A percentile compares a stretch with the other conserved stretches of the same genome.
Evolutionary conservation across 495 filamentous ascomycete genomes (phyloP).

Genomic region (Trypethelium eluteriae): DNA sequence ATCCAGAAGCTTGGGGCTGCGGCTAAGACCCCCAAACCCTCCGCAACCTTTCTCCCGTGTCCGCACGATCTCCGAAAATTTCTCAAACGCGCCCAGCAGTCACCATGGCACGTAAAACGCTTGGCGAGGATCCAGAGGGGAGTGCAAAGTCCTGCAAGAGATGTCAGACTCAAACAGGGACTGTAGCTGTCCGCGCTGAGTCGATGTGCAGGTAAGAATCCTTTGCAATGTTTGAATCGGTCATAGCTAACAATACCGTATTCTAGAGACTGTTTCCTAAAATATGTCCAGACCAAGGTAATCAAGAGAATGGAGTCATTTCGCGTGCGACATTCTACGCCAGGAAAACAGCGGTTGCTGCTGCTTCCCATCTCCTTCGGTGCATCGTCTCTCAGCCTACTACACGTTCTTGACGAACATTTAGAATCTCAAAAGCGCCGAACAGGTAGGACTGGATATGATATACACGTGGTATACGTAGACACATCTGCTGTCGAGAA

Average conservation of each 20-base stretch:
- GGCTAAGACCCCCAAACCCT: neutral
- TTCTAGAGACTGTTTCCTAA: constrained; percentile 64
- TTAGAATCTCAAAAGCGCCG: constrained; percentile 51
- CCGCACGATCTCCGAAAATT: neutral
- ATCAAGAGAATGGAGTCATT: constrained; percentile 70
- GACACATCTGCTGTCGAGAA: constrained; percentile 40
- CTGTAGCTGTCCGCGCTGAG: constrained; percentile 4
- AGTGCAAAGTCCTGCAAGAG: neutral
- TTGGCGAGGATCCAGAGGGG: neutral
- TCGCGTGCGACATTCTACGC: constrained; percentile 35
- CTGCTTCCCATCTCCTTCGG: constrained; percentile 79
- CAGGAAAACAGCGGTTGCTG: constrained; percentile 45
- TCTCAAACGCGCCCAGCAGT: neutral
- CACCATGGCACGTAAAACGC: neutral
- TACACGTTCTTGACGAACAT: constrained; percentile 67
- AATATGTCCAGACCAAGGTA: constrained; percentile 67
- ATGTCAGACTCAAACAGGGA: neutral
- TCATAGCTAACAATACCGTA: neutral
- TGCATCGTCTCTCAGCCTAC: constrained; percentile 66
- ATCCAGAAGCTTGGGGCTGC: constrained; percentile 1
- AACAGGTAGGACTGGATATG: constrained; percentile 53
- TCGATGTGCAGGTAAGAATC: neutral
- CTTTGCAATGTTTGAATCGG: neutral
- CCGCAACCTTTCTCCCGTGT: neutral
- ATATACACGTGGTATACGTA: constrained; percentile 59